Percentiles rank a stretch among this genome's conserved stretches.
These are phyloP conservation scores for Leccinum obscurum DNA, from an alignment of 768 basidiomycete genomes.

Conservation along the genomic window DNA sequence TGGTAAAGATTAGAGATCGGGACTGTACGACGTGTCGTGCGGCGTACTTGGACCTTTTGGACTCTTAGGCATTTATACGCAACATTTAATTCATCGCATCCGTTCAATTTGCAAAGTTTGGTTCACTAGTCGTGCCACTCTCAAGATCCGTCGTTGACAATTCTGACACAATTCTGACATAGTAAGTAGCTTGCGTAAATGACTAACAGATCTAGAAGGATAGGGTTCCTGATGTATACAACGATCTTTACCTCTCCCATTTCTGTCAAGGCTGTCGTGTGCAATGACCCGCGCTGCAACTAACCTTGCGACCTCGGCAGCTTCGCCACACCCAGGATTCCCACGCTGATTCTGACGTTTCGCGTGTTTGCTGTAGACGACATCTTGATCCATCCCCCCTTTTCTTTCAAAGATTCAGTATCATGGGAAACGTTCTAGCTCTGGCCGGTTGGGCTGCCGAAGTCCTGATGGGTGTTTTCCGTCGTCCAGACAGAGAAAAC, in stretches of 20 bases:
- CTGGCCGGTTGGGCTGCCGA: not conserved
- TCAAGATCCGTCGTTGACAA: too few species aligned
- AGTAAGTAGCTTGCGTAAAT: too few species aligned
- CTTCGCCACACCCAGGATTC: too few species aligned
- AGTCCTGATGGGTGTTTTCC: not conserved
- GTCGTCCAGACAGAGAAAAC: slow-evolving; percentile 10
- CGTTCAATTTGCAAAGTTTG: not conserved
- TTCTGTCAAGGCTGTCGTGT: too few species aligned
- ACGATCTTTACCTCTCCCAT: too few species aligned
- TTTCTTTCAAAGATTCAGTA: not conserved
- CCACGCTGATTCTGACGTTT: too few species aligned
- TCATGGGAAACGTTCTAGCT: slow-evolving; percentile 7
- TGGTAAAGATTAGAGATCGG: slow-evolving; percentile 68
- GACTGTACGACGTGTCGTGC: slow-evolving; percentile 54
- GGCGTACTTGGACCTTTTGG: slow-evolving; percentile 45
- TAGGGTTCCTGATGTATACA: not conserved
- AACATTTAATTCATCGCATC: not conserved
- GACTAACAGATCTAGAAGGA: not conserved
- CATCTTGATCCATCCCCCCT: not conserved
- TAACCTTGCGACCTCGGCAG: too few species aligned
- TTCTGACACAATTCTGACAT: too few species aligned
- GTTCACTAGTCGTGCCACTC: too few species aligned
- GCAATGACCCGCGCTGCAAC: too few species aligned
- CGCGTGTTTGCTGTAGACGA: too few species aligned
- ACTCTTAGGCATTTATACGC: slow-evolving; percentile 14